phyloP scores from a whole-genome alignment of 768 basidiomycete genomes.

The Termitomyces sp. region DNA sequence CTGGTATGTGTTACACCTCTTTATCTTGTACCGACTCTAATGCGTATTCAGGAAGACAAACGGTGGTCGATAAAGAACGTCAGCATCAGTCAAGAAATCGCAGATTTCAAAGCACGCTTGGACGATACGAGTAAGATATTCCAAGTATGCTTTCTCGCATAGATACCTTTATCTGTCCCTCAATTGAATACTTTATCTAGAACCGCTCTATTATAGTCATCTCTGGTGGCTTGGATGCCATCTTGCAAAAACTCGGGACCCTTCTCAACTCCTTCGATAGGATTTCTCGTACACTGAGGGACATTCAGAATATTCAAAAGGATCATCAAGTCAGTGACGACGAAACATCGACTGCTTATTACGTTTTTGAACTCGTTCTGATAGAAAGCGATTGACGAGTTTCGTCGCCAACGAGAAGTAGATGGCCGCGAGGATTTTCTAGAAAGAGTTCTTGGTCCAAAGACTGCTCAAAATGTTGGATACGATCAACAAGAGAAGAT shows the following conservation, averaged over 20 bases:
- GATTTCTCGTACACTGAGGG: background rate
- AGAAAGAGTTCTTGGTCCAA: background rate
- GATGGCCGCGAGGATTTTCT: background rate
- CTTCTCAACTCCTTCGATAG: background rate
- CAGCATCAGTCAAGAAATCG: slow-evolving; percentile 7
- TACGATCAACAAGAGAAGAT: slow-evolving; percentile 2
- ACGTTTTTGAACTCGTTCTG: background rate
- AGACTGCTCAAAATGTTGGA: background rate
- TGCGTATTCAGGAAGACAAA: background rate
- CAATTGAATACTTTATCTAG: background rate
- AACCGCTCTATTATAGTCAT: slow-evolving; percentile 9
- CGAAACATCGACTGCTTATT: background rate
- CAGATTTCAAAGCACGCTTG: slow-evolving; percentile 7
- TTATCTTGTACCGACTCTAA: background rate
- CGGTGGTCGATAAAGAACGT: background rate
- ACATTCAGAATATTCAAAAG: slow-evolving; percentile 2
- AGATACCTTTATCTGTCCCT: background rate
- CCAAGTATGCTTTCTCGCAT: background rate
- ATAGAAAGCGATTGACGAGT: background rate
- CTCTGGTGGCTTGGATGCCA: slow-evolving; percentile 8
- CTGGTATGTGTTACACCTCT: background rate
- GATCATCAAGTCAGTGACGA: background rate
- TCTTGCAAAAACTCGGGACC: background rate
- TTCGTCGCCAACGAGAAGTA: background rate
- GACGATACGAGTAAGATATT: slow-evolving; percentile 6